Evolutionary conservation across 2,329 filamentous ascomycete genomes (phyloP).

Genomic region (Neonectria neomacrospora): DNA sequence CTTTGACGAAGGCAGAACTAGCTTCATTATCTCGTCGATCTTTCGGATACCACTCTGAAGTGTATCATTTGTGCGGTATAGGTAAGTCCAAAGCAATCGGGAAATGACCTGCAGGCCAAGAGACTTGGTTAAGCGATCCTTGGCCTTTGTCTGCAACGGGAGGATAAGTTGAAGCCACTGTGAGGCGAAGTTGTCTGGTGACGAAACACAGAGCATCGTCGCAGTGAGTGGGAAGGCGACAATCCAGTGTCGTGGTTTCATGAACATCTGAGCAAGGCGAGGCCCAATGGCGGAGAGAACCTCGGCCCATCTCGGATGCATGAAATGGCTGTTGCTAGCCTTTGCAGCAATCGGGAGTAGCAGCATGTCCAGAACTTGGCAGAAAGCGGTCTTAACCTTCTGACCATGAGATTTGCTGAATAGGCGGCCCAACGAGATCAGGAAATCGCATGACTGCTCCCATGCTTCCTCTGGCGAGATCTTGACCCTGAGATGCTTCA

Average conservation of each 20-base stretch:
- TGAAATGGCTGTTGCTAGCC: constrained; percentile 79
- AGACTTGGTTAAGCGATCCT: constrained; percentile 82
- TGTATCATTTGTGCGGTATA: constrained; percentile 84
- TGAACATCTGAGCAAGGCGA: constrained; percentile 83
- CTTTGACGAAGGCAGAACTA: constrained; percentile 84
- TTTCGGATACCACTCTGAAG: constrained; percentile 76
- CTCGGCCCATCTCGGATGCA: constrained; percentile 85
- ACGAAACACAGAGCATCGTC: constrained; percentile 87
- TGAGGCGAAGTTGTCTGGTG: constrained; percentile 81
- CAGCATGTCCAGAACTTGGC: constrained; percentile 87
- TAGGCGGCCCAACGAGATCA: constrained; percentile 81
- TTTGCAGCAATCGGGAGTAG: constrained; percentile 87
- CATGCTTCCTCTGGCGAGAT: constrained; percentile 79
- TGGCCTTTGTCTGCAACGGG: constrained; percentile 81
- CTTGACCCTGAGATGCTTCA: constrained; percentile 87
- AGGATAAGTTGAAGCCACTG: constrained; percentile 89
- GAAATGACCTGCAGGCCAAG: constrained; percentile 90
- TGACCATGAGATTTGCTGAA: constrained; percentile 89
- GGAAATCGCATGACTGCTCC: constrained; percentile 89
- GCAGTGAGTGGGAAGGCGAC: constrained; percentile 89
- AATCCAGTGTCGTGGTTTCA: constrained; percentile 92
- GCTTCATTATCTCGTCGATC: constrained; percentile 87
- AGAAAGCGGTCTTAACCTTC: constrained; percentile 92
- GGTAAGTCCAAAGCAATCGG: constrained; percentile 91
- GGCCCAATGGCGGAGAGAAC: constrained; percentile 83